Evolutionary conservation across 495 filamentous ascomycete species (phyloP).

Genomic region (Lophiostoma macrostomum): DNA sequence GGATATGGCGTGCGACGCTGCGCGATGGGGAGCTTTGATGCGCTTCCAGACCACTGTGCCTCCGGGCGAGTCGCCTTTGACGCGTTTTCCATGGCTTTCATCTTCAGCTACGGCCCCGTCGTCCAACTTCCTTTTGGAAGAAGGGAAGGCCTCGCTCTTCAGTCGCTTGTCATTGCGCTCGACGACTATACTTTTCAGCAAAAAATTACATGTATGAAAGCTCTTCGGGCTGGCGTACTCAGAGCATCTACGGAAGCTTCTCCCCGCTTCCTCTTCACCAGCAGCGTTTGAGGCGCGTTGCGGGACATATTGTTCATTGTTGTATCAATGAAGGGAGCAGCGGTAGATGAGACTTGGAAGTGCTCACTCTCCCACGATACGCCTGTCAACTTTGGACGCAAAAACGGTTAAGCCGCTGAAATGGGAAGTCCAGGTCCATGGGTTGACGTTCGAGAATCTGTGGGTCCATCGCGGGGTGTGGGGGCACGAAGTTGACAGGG

Average conservation of each 20-base stretch:
- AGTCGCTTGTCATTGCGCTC: not conserved
- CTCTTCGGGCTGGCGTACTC: not conserved
- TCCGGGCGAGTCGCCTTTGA: no score
- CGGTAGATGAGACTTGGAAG: not conserved
- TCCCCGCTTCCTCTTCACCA: conserved; percentile 22
- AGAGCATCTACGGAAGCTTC: conserved; percentile 11
- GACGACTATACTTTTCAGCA: not conserved
- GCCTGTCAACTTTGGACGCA: no score
- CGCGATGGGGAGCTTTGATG: no score
- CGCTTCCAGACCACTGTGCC: no score
- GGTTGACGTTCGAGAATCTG: not conserved
- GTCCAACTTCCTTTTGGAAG: not conserved
- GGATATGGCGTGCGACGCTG: no score
- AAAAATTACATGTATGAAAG: no score
- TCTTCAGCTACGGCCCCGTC: not conserved
- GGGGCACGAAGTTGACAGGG: not conserved
- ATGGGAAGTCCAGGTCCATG: no score
- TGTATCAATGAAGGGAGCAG: not conserved
- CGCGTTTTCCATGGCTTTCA: not conserved
- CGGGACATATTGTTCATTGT: not conserved
- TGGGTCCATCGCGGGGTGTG: conserved; percentile 3
- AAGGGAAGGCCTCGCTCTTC: conserved; percentile 6
- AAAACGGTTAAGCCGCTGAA: no score
- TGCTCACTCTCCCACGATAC: no score
- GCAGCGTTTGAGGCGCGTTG: conserved; percentile 17